A percentile compares a stretch with the other conserved stretches of the same genome.
These are phyloP conservation scores for Aureobasidium mangrovei DNA, from an alignment of 2,329 filamentous ascomycete genomes.

Conservation along the genomic window DNA sequence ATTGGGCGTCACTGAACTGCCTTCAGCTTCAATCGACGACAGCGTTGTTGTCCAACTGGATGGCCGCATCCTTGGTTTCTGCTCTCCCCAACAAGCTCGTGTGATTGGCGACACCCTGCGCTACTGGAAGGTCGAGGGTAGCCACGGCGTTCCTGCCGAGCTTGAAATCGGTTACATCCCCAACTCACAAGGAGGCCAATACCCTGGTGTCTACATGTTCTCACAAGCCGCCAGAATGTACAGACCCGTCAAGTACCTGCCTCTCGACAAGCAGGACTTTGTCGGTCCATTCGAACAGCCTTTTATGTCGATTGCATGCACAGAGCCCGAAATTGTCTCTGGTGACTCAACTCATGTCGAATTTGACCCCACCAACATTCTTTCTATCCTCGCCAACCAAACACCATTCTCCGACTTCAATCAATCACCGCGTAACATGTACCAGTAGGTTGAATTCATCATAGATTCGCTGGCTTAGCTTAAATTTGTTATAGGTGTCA, in stretches of 20 bases:
- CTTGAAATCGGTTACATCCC: conserved; percentile 91
- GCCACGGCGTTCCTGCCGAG: conserved; percentile 67
- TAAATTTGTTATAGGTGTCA: conserved; percentile 49
- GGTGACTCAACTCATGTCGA: conserved; percentile 90
- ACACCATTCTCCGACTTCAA: conserved; percentile 99
- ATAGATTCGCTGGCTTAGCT: too few relatives aligned
- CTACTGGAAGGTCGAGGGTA: conserved; percentile 90
- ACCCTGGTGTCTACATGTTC: conserved; percentile 91
- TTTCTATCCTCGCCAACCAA: conserved; percentile 97
- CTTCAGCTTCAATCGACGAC: conserved; percentile 70
- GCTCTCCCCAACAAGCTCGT: conserved; percentile 71
- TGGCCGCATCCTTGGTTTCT: conserved; percentile 83
- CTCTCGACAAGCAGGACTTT: conserved; percentile 74
- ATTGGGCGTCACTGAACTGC: conserved; percentile 67
- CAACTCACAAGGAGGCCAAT: conserved; percentile 81
- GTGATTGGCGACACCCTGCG: conserved; percentile 78
- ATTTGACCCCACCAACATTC: conserved; percentile 87
- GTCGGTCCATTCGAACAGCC: conserved; percentile 93
- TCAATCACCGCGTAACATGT: conserved; percentile 98
- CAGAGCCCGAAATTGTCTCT: conserved; percentile 78
- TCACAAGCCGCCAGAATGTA: conserved; percentile 80
- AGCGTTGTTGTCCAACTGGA: conserved; percentile 86
- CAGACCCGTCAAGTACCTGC: conserved; percentile 83
- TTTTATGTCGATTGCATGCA: conserved; percentile 94
- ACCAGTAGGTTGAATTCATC: conserved; percentile 32